Evolutionary conservation across 768 basidiomycete species (phyloP).

Genomic region (Dendrothele bispora): DNA sequence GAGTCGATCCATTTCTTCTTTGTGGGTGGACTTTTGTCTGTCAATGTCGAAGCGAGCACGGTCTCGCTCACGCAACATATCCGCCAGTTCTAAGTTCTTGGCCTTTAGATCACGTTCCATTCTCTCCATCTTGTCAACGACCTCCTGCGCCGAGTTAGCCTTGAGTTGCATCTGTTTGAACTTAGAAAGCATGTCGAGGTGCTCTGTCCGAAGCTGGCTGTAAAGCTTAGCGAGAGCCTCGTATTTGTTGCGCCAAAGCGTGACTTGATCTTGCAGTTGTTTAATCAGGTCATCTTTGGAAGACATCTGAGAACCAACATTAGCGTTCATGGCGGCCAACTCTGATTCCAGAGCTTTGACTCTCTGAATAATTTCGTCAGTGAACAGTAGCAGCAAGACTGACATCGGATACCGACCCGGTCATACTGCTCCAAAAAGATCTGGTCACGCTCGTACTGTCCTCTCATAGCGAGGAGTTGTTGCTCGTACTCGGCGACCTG

Average conservation of each 20-base stretch:
- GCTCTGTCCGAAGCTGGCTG: conserved; percentile 95
- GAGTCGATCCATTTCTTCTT: conserved; percentile 91
- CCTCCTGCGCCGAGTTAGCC: conserved; percentile 97
- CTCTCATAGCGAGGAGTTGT: conserved; percentile 88
- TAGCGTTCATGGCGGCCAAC: conserved; percentile 67
- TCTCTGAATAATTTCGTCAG: conserved; percentile 56
- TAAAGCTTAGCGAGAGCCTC: conserved; percentile 98
- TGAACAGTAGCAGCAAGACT: conserved; percentile 7
- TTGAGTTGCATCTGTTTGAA: conserved; percentile 98
- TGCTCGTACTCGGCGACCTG: conserved; percentile 84
- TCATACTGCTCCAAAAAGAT: conserved; percentile 98
- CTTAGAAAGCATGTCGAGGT: conserved; percentile 94
- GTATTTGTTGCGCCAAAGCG: conserved; percentile 97
- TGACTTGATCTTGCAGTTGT: conserved; percentile 95
- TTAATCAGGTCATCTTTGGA: conserved; percentile 96
- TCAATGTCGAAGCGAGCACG: conserved; percentile 95
- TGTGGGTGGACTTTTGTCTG: conserved; percentile 88
- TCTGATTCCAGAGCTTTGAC: conserved; percentile 96
- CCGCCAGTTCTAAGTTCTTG: conserved; percentile 98
- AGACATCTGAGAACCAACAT: conserved; percentile 80
- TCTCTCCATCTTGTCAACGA: conserved; percentile 96
- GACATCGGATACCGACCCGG: conserved; percentile 52
- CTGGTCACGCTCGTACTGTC: conserved; percentile 97
- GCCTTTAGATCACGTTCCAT: conserved; percentile 98
- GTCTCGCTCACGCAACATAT: conserved; percentile 98